These are phyloP conservation scores for Vicia sativa DNA, from an alignment of 306 rosid species.

Conservation along the genomic window DNA sequence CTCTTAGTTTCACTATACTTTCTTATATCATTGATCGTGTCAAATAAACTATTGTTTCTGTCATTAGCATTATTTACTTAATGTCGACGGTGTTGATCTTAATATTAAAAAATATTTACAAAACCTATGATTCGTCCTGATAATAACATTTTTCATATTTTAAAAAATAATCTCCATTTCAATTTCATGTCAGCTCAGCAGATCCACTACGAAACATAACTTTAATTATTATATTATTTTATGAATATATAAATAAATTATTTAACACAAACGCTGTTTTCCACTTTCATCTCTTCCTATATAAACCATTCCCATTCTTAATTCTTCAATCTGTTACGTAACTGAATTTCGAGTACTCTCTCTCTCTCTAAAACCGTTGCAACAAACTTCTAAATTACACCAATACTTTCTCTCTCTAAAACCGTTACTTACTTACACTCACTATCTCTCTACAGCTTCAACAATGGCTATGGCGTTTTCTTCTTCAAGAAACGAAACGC, in stretches of 20 bases:
- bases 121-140: neutral
- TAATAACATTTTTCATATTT: neutral
- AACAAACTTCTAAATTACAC: conserved; percentile 20
- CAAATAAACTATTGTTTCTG: conserved; percentile 20
- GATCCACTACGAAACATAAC: neutral
- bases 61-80: neutral
- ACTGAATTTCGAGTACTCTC: conserved; percentile 2
- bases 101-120: conserved; percentile 8
- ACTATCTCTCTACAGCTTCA: neutral
- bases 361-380: neutral
- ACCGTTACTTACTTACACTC: neutral
- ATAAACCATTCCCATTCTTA: conserved; percentile 2
- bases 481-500: conserved; percentile 42
- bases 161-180: neutral
- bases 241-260: neutral
- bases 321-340: neutral
- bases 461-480: conserved; percentile 32
- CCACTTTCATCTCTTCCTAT: conserved; percentile 6
- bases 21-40: conserved; percentile 19
- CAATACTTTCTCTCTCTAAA: conserved; percentile 12
- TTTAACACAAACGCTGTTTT: neutral
- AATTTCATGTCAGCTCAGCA: conserved; percentile 17
- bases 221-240: neutral
- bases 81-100: neutral
- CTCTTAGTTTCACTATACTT: neutral